Percentiles rank a stretch among this genome's conserved stretches.
phyloP scores from a whole-genome alignment of 108 stramenopile species.

The Nitzschia sp. region DNA sequence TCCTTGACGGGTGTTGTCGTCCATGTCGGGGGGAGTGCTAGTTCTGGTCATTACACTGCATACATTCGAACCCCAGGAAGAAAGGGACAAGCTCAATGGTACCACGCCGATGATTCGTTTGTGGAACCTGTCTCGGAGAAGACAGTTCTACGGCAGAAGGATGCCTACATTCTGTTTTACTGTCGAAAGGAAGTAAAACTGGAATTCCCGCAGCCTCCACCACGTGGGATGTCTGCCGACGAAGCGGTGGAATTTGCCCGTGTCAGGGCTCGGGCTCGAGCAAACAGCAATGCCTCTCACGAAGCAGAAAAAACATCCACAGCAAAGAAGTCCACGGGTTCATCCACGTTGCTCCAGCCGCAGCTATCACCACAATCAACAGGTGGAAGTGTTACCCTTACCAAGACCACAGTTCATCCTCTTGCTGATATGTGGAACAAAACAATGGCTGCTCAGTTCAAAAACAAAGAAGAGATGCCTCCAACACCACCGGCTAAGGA shows the following conservation, averaged over 20 bases:
- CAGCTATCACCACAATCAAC: not conserved
- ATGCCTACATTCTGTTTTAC: slow-evolving; percentile 83
- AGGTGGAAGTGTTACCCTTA: not conserved
- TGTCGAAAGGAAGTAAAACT: slow-evolving; percentile 74
- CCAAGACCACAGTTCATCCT: slow-evolving; percentile 5
- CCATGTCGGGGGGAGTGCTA: slow-evolving; percentile 78
- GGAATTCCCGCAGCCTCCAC: slow-evolving; percentile 67
- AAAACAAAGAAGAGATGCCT: not conserved
- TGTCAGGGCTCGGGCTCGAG: slow-evolving; percentile 36
- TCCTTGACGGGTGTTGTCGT: slow-evolving; percentile 68
- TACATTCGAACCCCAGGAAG: slow-evolving; percentile 59
- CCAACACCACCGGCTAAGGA: not conserved
- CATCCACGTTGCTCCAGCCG: not conserved
- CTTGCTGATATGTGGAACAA: slow-evolving; percentile 7
- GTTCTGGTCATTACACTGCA: slow-evolving; percentile 82
- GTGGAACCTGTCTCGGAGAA: slow-evolving; percentile 74
- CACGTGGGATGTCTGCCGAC: slow-evolving; percentile 39
- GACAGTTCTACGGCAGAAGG: slow-evolving; percentile 63
- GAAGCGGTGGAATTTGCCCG: slow-evolving; percentile 48
- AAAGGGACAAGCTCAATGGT: slow-evolving; percentile 53
- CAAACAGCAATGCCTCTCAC: slow-evolving; percentile 24
- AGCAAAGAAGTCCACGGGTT: not conserved
- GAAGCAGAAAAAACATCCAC: not conserved
- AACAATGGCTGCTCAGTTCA: slow-evolving; percentile 17
- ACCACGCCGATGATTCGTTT: slow-evolving; percentile 77